Evolutionary conservation across 495 filamentous ascomycete species (phyloP).

Genomic region (Hypomontagnella submonticulosa): DNA sequence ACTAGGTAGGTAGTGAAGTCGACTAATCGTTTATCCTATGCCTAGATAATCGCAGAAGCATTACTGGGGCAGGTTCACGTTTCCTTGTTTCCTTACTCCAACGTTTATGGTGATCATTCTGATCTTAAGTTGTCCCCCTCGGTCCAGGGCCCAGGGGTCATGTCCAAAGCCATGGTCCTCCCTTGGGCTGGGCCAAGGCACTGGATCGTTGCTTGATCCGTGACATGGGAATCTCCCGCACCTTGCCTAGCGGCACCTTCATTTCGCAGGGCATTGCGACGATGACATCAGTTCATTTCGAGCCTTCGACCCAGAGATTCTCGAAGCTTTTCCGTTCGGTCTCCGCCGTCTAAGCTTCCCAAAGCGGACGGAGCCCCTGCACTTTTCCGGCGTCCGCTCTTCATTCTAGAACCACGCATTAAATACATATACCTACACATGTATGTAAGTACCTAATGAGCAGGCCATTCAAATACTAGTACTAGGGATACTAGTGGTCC

Average conservation of each 20-base stretch:
- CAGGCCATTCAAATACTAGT: too few species aligned
- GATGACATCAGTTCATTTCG: slow-evolving; percentile 45
- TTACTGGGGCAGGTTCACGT: slow-evolving; percentile 31
- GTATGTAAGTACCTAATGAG: too few species aligned
- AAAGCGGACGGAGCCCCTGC: slow-evolving; percentile 16
- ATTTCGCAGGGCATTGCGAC: slow-evolving; percentile 41
- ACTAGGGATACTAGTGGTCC: too few species aligned
- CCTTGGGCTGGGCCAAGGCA: slow-evolving; percentile 19
- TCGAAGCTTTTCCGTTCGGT: slow-evolving; percentile 33
- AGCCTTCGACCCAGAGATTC: slow-evolving; percentile 30
- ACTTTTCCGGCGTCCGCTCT: slow-evolving; percentile 12
- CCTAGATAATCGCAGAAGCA: slow-evolving; percentile 15
- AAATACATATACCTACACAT: neutral
- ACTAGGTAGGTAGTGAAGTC: too few species aligned
- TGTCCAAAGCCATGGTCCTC: slow-evolving; percentile 9
- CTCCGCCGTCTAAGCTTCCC: slow-evolving; percentile 8
- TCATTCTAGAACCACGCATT: slow-evolving; percentile 25
- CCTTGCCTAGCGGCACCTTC: slow-evolving; percentile 45
- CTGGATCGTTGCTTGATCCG: slow-evolving; percentile 41
- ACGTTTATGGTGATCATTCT: slow-evolving; percentile 16
- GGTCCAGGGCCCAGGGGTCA: slow-evolving; percentile 8
- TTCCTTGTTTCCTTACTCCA: slow-evolving; percentile 21
- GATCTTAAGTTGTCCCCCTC: slow-evolving; percentile 29
- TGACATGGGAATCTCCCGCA: slow-evolving; percentile 43
- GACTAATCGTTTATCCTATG: too few species aligned